Base-by-base conservation (phyloP, 2,329 filamentous ascomycete genomes). In the Fusarium globosum region DNA sequence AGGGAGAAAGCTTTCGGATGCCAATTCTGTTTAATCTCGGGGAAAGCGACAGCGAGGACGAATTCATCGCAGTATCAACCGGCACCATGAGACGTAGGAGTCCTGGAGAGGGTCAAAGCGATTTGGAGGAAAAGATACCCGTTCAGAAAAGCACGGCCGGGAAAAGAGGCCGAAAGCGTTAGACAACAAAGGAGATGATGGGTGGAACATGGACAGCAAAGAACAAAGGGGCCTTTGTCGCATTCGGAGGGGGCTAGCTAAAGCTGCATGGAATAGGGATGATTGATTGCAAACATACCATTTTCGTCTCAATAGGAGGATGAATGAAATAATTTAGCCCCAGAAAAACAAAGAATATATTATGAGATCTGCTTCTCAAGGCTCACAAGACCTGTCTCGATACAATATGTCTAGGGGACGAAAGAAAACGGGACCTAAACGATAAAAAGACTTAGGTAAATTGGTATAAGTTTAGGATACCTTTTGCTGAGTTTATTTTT, bases 1-100 rank as follows among this genome's bases (percentile, higher is more conserved):
- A 88, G 14, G 86, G 90, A 58, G 86, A 87, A 42, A 86, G 87
- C n/a, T 98, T 98, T 80, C 89, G 90, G 65, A 97, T 99, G 92
- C 97, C 96, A 1, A 94, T 99, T 7, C 83, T 98, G n/a, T 90
- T 97, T 72, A 94, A 97, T 79, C 89, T 98, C 51, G 94, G 95
- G 53, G 95, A 97, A 78, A 97, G 94, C 76, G 96, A 98, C 79
- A 97, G 94, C 79, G 96, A 98, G 79, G 96, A 99, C 77, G 97
- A 99, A 79, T 91, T 92, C 68, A 84, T 92, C 33, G 85, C 88
- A 9, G 89, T 92, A 28, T 90, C 88, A 23, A 89, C 90, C 3
- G 96, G 96, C 16, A 97, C 96, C 52, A 96, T 97, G 88, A 89
- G 96, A 74, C 89, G 95, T 67, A 93, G 95, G 80, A 97, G 94